Evolutionary conservation across 148 eudicot species (phyloP), one percentile per base, ranked within the genome.

Genomic region (Persicaria tinctoria): DNA sequence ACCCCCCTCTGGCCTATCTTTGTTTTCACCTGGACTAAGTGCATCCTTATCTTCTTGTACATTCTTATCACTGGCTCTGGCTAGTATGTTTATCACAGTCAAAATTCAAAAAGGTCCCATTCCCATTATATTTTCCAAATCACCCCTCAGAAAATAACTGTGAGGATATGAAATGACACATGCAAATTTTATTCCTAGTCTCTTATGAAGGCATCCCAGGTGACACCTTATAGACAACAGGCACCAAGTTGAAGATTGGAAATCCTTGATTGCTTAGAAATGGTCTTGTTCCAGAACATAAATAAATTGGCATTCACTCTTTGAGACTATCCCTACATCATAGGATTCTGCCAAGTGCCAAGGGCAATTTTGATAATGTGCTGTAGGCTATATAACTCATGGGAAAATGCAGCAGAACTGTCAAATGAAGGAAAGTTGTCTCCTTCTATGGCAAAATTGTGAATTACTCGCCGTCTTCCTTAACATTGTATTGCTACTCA

Each of bases 141-240:
- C 53, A 50, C 13, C 53, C 12, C 53, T 12, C 12, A 50, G 32
- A 56, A 32, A 56, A 56, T 12, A 56, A 8, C 62, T 56, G 23
- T 56, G 32, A 59, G 57, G 64, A 59, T 59, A 59, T 59, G 64
- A 59, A 18, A 59, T 59, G 64, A 59, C 64, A 59, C 18, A 17
- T 59, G 5, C 18, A 32, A 32, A 20, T 59, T 6, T 59, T 17
- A 8, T 59, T 59, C 38, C 32, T 9, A 59, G 64, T 32, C 10
- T 59, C 38, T 59, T 6, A 20, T 18, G 20, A 59, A 59, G 41
- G 41, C 41, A 32, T 32, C 41, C 41, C 41, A 32, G 41, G 32
- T 59, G 10, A 59, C 64, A 59, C 20, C 32, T 59, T 3, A 50
- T 50, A 6, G 53, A 50, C 53, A 50, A 8, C 53, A 50, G 53